Percentiles rank a stretch among this genome's conserved stretches.
Conservation (phyloP, 129 eudicot species). For the sunflower (Helianthus annuus) region HanXRQr2.0-SUNRISE NC_035448.2:139027069-139027568, state of each 20-base stretch:
- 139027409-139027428: too few species aligned
- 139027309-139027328: constrained; percentile 56
- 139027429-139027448: too few species aligned
- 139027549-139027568: too few species aligned
- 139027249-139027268: constrained; percentile 34
- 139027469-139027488: too few species aligned
- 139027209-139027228: constrained; percentile 67
- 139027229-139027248: constrained; percentile 50
- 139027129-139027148: neutral
- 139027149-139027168: neutral
- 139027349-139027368: constrained; percentile 39
- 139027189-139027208: constrained; percentile 62
- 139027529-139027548: too few species aligned
- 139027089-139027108: neutral
- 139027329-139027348: constrained; percentile 31
- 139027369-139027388: constrained; percentile 54
- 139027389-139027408: constrained; percentile 22
- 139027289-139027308: constrained; percentile 39
- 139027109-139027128: neutral
- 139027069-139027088: constrained; percentile 23
- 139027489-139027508: too few species aligned
- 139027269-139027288: constrained; percentile 40
- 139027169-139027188: neutral
- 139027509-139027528: too few species aligned
- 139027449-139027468: too few species aligned